Evolutionary conservation across 495 filamentous ascomycete genomes (phyloP).

Genomic region (Durotheca rogersii): DNA sequence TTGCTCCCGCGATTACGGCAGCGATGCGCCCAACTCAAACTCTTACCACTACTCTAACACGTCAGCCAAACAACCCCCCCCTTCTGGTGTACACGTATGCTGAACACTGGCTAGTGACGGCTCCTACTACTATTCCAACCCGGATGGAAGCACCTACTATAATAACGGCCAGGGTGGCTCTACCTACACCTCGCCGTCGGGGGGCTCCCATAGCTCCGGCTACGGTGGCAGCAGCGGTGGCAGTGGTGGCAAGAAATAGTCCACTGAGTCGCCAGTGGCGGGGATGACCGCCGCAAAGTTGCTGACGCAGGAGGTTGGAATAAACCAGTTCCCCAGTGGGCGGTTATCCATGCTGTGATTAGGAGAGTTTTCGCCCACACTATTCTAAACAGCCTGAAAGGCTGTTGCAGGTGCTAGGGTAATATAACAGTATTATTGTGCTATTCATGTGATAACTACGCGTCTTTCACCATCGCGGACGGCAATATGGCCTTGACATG

Average conservation of each 20-base stretch:
- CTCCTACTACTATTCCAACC: conserved; percentile 63
- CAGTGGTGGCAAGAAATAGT: conserved; percentile 15
- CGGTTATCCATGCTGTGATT: too few relatives aligned
- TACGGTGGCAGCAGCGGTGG: conserved; percentile 18
- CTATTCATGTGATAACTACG: too few relatives aligned
- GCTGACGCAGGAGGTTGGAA: background rate
- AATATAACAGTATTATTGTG: too few relatives aligned
- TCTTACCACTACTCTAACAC: conserved; percentile 59
- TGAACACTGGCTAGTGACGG: conserved; percentile 41
- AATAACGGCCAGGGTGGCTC: conserved; percentile 46
- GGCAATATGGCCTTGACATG: too few relatives aligned
- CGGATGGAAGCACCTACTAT: conserved; percentile 51
- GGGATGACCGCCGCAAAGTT: background rate
- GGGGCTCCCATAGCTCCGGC: conserved; percentile 26
- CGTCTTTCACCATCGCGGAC: too few relatives aligned
- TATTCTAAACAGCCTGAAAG: too few relatives aligned
- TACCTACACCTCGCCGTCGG: conserved; percentile 45
- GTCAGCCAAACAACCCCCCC: conserved; percentile 32
- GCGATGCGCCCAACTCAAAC: conserved; percentile 47
- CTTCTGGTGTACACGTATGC: background rate
- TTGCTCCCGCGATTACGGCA: conserved; percentile 55
- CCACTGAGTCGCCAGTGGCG: background rate
- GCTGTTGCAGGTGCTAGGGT: too few relatives aligned
- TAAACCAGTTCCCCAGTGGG: too few relatives aligned
- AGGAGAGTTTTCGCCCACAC: too few relatives aligned